These are phyloP conservation scores for Schizosaccharomyces lindneri DNA, from an alignment of 805 yeast genomes.

Conservation along the genomic window DNA sequence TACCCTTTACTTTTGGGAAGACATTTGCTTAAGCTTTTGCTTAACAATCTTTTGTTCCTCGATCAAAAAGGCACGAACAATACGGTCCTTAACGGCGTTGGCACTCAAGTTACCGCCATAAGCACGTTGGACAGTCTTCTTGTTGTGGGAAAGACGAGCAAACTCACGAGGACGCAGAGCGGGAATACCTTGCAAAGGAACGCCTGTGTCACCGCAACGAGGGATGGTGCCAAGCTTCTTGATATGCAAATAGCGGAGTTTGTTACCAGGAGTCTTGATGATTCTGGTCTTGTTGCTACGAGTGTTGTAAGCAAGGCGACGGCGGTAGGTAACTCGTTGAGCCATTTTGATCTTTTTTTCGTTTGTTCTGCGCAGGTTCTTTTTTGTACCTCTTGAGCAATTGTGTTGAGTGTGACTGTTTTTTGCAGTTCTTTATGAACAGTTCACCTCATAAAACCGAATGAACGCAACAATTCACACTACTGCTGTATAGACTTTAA, in stretches of 20 bases:
- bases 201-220: conserved; percentile 39
- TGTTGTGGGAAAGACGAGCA: conserved; percentile 83
- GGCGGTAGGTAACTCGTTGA: conserved; percentile 2
- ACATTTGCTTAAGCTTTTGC: conserved; percentile 11
- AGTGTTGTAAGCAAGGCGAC: conserved; percentile 49
- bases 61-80: conserved; percentile 96
- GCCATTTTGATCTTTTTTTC: conserved; percentile 1
- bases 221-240: conserved; percentile 65
- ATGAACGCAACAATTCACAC: background rate
- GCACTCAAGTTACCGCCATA: conserved; percentile 99
- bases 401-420: background rate
- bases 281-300: conserved; percentile 98
- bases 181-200: conserved; percentile 21
- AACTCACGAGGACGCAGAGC: conserved; percentile 95
- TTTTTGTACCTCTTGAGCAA: background rate
- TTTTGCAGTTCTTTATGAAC: background rate
- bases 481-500: too few species aligned
- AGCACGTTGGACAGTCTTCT: conserved; percentile 96
- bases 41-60: conserved; percentile 99
- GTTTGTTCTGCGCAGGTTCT: conserved; percentile 2
- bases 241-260: conserved; percentile 90
- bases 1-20: background rate
- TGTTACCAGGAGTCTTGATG: conserved; percentile 99
- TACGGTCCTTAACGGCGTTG: conserved; percentile 77
- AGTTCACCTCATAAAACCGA: background rate